phyloP scores from a whole-genome alignment of 2,329 filamentous ascomycete species.

The Aspergillus flavus region DNA sequence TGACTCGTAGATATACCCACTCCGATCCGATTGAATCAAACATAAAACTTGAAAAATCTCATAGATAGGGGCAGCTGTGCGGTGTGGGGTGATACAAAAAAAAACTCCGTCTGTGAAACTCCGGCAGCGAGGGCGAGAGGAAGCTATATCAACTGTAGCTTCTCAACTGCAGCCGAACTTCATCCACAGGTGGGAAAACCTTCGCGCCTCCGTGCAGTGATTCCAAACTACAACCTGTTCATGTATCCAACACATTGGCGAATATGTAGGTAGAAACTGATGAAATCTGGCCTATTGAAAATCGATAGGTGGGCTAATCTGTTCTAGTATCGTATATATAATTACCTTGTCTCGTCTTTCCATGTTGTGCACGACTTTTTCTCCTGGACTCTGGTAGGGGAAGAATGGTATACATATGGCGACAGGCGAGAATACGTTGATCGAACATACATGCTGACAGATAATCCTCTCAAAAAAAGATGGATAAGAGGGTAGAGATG shows the following conservation, averaged over 20 bases:
- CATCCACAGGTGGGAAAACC: not conserved
- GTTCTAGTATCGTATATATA: not conserved
- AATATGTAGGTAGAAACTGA: not conserved
- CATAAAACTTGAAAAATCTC: not conserved
- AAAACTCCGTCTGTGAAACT: slow-evolving; percentile 23
- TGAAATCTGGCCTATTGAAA: not conserved
- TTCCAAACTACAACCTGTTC: not conserved
- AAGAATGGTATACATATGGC: not conserved
- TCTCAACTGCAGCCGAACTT: slow-evolving; percentile 3
- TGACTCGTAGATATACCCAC: not conserved
- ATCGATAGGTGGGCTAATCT: not conserved
- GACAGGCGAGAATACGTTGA: too few relatives aligned
- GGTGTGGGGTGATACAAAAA: slow-evolving; percentile 7
- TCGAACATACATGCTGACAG: not conserved
- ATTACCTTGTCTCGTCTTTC: not conserved
- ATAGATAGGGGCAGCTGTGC: not conserved
- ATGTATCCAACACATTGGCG: not conserved
- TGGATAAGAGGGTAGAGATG: not conserved
- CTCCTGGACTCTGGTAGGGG: not conserved
- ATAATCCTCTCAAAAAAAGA: not conserved
- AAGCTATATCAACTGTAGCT: not conserved
- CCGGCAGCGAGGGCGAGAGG: slow-evolving; percentile 12
- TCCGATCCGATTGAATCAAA: not conserved
- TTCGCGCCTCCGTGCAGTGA: not conserved
- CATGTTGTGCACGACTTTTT: not conserved